Evolutionary conservation across 2,329 filamentous ascomycete species (phyloP).

Genomic region (Pseudogymnoascus sp.): DNA sequence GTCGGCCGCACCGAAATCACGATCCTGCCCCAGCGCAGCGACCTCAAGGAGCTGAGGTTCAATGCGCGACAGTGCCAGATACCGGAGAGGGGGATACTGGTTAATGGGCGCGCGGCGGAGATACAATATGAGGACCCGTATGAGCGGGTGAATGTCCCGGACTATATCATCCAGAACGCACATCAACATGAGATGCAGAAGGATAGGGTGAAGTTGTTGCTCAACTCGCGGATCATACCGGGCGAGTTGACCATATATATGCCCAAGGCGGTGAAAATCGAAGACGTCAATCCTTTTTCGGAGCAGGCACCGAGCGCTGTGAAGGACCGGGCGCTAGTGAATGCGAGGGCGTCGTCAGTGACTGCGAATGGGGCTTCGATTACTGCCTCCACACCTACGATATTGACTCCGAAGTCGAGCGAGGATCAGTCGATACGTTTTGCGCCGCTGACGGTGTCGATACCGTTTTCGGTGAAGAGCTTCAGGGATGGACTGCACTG

Average conservation of each 20-base stretch:
- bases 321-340: slow-evolving; percentile 32
- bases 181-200: slow-evolving; percentile 68
- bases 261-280: slow-evolving; percentile 52
- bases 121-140: slow-evolving; percentile 51
- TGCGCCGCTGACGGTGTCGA: slow-evolving; percentile 52
- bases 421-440: slow-evolving; percentile 36
- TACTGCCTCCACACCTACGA: slow-evolving; percentile 17
- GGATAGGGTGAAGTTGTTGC: slow-evolving; percentile 46
- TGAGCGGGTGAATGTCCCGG: slow-evolving; percentile 51
- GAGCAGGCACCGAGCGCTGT: slow-evolving; percentile 38
- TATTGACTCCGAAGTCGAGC: slow-evolving; percentile 26
- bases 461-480: slow-evolving; percentile 69
- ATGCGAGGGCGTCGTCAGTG: slow-evolving; percentile 18
- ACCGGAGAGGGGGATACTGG: slow-evolving; percentile 43
- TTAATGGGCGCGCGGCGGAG: slow-evolving; percentile 32
- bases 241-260: slow-evolving; percentile 51
- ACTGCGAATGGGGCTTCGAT: slow-evolving; percentile 13
- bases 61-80: slow-evolving; percentile 56
- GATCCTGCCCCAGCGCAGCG: slow-evolving; percentile 48
- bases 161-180: slow-evolving; percentile 53
- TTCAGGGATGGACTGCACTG: slow-evolving; percentile 87
- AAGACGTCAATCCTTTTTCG: slow-evolving; percentile 47
- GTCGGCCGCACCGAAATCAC: slow-evolving; percentile 75
- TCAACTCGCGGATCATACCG: slow-evolving; percentile 32
- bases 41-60: slow-evolving; percentile 48